A percentile compares a stretch with the other conserved stretches of the same genome.
phyloP scores from a whole-genome alignment of 2,329 filamentous ascomycete genomes.

The Fusarium marasasianum region DNA sequence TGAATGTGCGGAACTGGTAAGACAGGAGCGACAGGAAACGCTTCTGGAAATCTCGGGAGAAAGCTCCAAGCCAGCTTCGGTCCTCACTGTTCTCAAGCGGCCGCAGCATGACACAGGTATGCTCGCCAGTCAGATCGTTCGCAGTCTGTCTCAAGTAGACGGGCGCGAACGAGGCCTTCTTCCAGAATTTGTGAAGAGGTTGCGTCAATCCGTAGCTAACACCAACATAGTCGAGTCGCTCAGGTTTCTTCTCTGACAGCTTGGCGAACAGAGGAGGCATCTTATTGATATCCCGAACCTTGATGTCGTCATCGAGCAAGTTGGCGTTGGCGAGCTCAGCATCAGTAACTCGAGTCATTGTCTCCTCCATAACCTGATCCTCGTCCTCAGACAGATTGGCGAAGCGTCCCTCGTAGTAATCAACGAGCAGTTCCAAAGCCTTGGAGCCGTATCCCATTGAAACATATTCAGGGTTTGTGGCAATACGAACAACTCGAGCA shows the following conservation, averaged over 20 bases:
- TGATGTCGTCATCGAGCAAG: conserved; percentile 87
- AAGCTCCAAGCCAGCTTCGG: conserved; percentile 86
- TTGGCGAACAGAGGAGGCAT: conserved; percentile 96
- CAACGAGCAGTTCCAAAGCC: conserved; percentile 84
- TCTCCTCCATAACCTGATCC: conserved; percentile 60
- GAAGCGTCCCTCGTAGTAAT: conserved; percentile 97
- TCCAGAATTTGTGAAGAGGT: conserved; percentile 95
- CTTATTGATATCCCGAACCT: conserved; percentile 85
- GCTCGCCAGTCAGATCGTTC: conserved; percentile 96
- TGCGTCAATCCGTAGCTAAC: conserved; percentile 94
- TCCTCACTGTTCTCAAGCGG: conserved; percentile 77
- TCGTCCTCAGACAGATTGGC: conserved; percentile 81
- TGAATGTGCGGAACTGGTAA: conserved; percentile 90
- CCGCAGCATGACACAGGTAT: conserved; percentile 96
- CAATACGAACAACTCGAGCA: conserved; percentile 90
- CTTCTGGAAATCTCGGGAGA: conserved; percentile 90
- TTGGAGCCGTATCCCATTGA: conserved; percentile 94
- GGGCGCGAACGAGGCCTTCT: conserved; percentile 83
- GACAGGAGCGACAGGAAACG: conserved; percentile 91
- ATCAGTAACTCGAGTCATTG: conserved; percentile 83
- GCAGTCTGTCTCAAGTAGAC: conserved; percentile 95
- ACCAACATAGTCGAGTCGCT: conserved; percentile 88
- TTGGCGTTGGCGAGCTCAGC: conserved; percentile 79
- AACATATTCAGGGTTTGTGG: conserved; percentile 93
- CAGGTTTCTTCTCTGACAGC: conserved; percentile 82